These are phyloP conservation scores for Entamoeba invadens DNA, from an alignment of 208 protist genomes.

Conservation along the genomic window DNA sequence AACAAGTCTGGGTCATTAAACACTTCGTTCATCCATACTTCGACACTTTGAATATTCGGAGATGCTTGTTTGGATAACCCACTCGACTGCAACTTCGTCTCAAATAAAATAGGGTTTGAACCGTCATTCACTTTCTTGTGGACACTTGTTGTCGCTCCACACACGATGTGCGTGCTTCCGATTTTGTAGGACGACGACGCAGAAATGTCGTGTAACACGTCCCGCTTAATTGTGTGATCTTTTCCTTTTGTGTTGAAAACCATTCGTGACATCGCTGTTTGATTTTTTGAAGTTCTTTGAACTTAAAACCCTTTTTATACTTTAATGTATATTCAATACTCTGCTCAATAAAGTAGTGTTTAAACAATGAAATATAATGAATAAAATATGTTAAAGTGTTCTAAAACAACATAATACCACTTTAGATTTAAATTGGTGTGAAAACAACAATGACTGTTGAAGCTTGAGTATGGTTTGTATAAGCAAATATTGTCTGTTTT, in stretches of 20 bases:
- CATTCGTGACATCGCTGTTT: not conserved
- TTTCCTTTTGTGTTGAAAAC: not conserved
- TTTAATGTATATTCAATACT: no score
- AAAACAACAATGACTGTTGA: no score
- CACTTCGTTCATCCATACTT: not conserved
- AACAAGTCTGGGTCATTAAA: not conserved
- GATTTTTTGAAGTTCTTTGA: not conserved
- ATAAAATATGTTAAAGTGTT: no score
- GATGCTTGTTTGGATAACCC: not conserved
- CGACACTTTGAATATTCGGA: not conserved
- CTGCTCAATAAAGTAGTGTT: no score
- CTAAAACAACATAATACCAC: no score
- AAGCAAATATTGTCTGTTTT: no score
- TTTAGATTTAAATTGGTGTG: no score
- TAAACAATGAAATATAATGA: no score
- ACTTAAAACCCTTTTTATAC: not conserved
- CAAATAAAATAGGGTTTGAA: not conserved
- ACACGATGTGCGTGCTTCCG: not conserved
- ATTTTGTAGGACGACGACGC: not conserved
- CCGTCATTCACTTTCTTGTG: not conserved
- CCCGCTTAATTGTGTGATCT: not conserved
- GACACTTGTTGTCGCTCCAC: not conserved
- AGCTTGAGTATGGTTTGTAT: no score
- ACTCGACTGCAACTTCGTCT: not conserved
- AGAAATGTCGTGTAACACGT: not conserved